phyloP scores from a whole-genome alignment of 2,329 filamentous ascomycete genomes.

The Pseudogymnoascus sp. region DNA sequence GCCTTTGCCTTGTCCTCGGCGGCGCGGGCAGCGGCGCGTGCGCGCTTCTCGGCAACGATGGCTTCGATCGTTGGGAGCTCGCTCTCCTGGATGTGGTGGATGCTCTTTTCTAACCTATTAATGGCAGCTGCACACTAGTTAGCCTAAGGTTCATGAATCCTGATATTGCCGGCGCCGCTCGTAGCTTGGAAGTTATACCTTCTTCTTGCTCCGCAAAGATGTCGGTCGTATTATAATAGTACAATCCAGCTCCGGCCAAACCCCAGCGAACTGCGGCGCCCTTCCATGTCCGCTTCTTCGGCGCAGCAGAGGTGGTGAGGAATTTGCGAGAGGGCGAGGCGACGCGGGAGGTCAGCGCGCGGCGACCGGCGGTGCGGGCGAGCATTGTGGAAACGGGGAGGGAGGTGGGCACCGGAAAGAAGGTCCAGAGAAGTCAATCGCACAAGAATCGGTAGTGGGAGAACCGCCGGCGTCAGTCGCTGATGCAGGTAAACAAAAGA shows the following conservation, averaged over 20 bases:
- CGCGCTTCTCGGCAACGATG: constrained; percentile 55
- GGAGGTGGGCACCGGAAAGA: not conserved
- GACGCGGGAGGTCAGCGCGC: not conserved
- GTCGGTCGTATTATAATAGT: constrained; percentile 89
- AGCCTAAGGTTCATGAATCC: constrained; percentile 11
- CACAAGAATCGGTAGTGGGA: not conserved
- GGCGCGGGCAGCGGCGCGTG: constrained; percentile 22
- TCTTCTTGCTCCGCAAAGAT: constrained; percentile 77
- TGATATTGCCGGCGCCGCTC: constrained; percentile 41
- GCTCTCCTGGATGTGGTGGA: constrained; percentile 34
- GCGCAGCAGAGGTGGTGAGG: constrained; percentile 46
- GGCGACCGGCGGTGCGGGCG: not conserved
- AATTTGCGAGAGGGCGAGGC: constrained; percentile 36
- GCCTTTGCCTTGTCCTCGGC: constrained; percentile 17
- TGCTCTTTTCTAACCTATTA: constrained; percentile 29
- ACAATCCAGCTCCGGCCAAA: constrained; percentile 66
- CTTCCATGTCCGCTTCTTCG: constrained; percentile 73
- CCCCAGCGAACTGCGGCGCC: constrained; percentile 65
- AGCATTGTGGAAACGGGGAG: not conserved
- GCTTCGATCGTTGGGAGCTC: constrained; percentile 59
- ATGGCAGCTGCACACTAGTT: constrained; percentile 21
- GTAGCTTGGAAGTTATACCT: constrained; percentile 44
- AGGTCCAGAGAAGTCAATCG: not conserved
- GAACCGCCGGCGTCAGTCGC: not conserved
- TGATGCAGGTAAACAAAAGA: not conserved